Evolutionary conservation across 2,329 filamentous ascomycete species (phyloP).

Genomic region (Pestalotiopsis fici): DNA sequence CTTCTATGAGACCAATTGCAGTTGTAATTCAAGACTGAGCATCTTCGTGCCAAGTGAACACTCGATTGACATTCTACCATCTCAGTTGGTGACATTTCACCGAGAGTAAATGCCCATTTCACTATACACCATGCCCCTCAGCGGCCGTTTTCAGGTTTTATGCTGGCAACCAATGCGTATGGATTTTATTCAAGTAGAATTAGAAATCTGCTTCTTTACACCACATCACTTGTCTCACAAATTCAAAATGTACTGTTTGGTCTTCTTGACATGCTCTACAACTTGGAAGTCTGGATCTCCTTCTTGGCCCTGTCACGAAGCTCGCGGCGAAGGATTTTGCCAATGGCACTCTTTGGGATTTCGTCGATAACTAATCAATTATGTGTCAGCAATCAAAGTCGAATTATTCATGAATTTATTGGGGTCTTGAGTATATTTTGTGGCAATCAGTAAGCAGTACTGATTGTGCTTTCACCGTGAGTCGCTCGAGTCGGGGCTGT

Average conservation of each 20-base stretch:
- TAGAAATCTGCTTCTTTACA: not conserved
- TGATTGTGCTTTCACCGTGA: not conserved
- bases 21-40: too few relatives aligned
- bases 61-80: too few relatives aligned
- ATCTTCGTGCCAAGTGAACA: too few relatives aligned
- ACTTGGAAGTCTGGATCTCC: not conserved
- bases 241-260: not conserved
- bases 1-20: too few relatives aligned
- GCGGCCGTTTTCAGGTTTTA: too few relatives aligned
- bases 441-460: not conserved
- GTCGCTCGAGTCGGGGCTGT: not conserved
- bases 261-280: not conserved
- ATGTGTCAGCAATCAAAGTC: not conserved
- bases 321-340: slow-evolving; percentile 3
- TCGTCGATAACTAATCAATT: not conserved
- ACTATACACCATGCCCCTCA: too few relatives aligned
- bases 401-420: not conserved
- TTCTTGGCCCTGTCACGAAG: not conserved
- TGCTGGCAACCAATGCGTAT: too few relatives aligned
- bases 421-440: not conserved
- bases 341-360: slow-evolving; percentile 3
- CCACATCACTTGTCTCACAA: not conserved
- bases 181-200: not conserved
- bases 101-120: too few relatives aligned
- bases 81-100: too few relatives aligned